Percentiles rank a stretch among this genome's conserved stretches.
Conservation (phyloP, 768 basidiomycete species). For the Galerina marginata region DNA sequence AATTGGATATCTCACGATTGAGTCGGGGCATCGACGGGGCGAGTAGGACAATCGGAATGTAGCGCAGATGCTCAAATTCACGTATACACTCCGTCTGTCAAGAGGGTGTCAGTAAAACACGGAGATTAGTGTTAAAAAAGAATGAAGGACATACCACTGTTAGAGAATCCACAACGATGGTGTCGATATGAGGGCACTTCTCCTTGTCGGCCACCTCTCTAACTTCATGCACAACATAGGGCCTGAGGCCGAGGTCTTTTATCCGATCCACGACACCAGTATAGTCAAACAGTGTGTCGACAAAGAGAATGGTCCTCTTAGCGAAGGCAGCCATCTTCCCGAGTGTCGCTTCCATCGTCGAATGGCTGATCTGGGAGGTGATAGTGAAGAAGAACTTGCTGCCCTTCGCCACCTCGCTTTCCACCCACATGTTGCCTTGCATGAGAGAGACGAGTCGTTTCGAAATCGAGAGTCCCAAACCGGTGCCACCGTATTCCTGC, state of each 20-base stretch:
- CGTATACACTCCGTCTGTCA: slow-evolving; percentile 84
- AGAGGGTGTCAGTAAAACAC: slow-evolving; percentile 6
- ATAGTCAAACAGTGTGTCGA: slow-evolving; percentile 82
- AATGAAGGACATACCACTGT: slow-evolving; percentile 63
- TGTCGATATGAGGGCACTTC: slow-evolving; percentile 87
- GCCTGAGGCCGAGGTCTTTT: slow-evolving; percentile 76
- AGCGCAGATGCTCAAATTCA: slow-evolving; percentile 92
- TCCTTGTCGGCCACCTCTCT: slow-evolving; percentile 83
- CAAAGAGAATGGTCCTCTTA: slow-evolving; percentile 88
- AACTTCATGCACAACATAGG: slow-evolving; percentile 79
- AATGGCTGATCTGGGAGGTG: slow-evolving; percentile 80
- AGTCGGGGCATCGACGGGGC: slow-evolving; percentile 78
- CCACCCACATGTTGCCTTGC: slow-evolving; percentile 99
- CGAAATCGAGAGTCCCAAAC: slow-evolving; percentile 95
- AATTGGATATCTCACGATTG: slow-evolving; percentile 58
- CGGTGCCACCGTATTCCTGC: slow-evolving; percentile 96
- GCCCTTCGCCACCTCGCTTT: slow-evolving; percentile 91
- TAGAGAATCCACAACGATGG: slow-evolving; percentile 93
- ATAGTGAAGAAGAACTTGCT: slow-evolving; percentile 98
- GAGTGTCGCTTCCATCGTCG: slow-evolving; percentile 73
- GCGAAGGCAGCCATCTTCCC: slow-evolving; percentile 86
- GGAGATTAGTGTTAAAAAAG: slow-evolving; percentile 4
- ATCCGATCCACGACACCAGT: slow-evolving; percentile 81
- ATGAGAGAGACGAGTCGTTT: slow-evolving; percentile 96
- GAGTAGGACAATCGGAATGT: slow-evolving; percentile 93